Evolutionary conservation across 192 early-diverging fungal species (phyloP), one percentile per base, ranked within the genome.

Genomic region (Endogone sp.): DNA sequence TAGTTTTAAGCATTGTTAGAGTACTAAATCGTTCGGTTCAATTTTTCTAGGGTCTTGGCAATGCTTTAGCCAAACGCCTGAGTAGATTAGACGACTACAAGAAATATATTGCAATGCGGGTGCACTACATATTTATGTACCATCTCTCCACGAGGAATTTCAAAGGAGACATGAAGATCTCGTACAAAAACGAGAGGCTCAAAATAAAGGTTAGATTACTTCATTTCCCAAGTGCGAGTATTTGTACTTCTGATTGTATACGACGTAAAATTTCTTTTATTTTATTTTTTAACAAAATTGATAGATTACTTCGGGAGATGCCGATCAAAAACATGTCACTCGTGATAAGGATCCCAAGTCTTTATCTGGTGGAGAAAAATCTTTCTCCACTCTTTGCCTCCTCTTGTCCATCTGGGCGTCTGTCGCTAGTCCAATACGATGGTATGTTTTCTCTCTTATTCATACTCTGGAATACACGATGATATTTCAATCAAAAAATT

Each of bases 321-420:
- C 80, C n/a, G 72, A 66, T 3, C 73, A 75, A 63, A 75, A 68
- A 60, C 82, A 84, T 22, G 81, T 65, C 2, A 62, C 69, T 9
- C 67, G 74, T 11, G 79, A 91, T 25, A 98, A 95, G 75, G 95
- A 97, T 77, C 89, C 95, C 23, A 90, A 87, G 67, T 92, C 95
- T 9, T 81, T 99, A 21, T 97, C 95, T 10, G 98, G 98, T 20
- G 98, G 98, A 24, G 98, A 99, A 85, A 98, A 98, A 79, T 95
- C 93, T 37, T 99, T 94, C 71, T 91, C 94, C 0, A 95, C 94
- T 13, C 90, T 98, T 21, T 98, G 95, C 74, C 82, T 99, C 67
- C 83, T 99, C 21, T 76, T 99, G 59, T 83, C 96, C 4, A 81
- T 99, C 24, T 99, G 98, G 98, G 92, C 96, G 57, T 82, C 86